phyloP scores from a whole-genome alignment of 768 basidiomycete species.

The Mycena vitilis region DNA sequence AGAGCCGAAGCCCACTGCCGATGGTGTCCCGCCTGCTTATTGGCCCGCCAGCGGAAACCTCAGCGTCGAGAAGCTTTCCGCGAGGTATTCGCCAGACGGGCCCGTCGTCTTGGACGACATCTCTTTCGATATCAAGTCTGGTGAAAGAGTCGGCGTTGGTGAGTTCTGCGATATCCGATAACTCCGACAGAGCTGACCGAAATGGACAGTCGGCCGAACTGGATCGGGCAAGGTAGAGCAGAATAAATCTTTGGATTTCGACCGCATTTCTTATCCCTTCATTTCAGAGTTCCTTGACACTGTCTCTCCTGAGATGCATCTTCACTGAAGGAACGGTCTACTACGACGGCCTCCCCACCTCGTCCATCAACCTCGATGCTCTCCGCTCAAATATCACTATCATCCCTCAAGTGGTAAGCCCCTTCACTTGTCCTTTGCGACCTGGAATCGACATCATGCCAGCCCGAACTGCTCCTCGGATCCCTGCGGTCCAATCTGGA shows the following conservation, averaged over 20 bases:
- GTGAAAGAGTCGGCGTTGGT: conserved; percentile 59
- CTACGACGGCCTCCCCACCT: conserved; percentile 56
- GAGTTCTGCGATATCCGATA: neutral
- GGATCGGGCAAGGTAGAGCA: conserved; percentile 37
- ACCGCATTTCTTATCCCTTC: neutral
- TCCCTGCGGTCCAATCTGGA: conserved; percentile 57
- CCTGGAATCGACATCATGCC: conserved; percentile 36
- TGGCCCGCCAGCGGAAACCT: conserved; percentile 62
- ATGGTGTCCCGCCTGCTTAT: conserved; percentile 57
- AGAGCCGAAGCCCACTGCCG: conserved; percentile 46
- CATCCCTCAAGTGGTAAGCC: conserved; percentile 44
- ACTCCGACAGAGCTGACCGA: conserved; percentile 7
- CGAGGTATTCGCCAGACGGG: conserved; percentile 47
- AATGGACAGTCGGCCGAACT: conserved; percentile 40
- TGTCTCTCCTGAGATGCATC: conserved; percentile 56
- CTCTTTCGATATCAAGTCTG: conserved; percentile 55
- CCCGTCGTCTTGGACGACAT: conserved; percentile 19
- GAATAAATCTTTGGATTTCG: neutral
- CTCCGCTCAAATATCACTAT: conserved; percentile 60
- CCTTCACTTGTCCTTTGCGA: too few relatives aligned
- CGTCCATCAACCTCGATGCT: conserved; percentile 56
- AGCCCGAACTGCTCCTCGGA: conserved; percentile 50
- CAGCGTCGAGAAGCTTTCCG: conserved; percentile 54
- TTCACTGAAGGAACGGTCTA: conserved; percentile 45
- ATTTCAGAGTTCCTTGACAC: conserved; percentile 49